Evolutionary conservation across 164 flowering plant genomes (phyloP).

Genomic region (Litsea cubeba): DNA sequence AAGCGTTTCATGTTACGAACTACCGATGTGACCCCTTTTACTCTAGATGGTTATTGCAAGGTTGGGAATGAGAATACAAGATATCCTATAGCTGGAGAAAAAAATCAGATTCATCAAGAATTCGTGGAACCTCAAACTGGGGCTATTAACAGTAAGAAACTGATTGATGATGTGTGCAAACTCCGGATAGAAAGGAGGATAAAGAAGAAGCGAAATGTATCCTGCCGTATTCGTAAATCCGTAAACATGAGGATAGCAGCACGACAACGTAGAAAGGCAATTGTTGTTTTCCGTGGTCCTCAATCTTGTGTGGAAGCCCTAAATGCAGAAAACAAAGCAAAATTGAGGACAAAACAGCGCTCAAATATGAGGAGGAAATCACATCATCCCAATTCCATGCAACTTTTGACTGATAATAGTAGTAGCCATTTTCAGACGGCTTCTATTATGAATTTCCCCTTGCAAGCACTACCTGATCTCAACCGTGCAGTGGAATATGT

Average conservation of each 20-base stretch:
- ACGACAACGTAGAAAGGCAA: constrained; percentile 8
- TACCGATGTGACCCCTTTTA: constrained; percentile 9
- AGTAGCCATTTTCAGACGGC: background rate
- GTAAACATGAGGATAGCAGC: constrained; percentile 27
- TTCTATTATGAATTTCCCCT: constrained; percentile 32
- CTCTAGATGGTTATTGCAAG: constrained; percentile 10
- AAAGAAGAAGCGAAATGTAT: constrained; percentile 37
- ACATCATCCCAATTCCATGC: constrained; percentile 10
- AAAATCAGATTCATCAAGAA: background rate
- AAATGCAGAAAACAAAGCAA: constrained; percentile 22
- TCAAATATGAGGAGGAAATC: constrained; percentile 22
- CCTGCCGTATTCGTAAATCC: constrained; percentile 23
- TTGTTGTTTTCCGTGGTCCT: constrained; percentile 12
- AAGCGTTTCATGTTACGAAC: constrained; percentile 17
- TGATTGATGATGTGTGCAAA: constrained; percentile 12
- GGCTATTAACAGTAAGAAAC: background rate
- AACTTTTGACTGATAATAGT: background rate
- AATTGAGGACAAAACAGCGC: constrained; percentile 34
- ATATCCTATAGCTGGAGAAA: background rate
- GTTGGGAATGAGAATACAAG: background rate
- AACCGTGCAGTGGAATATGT: constrained; percentile 36
- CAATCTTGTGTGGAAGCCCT: constrained; percentile 31
- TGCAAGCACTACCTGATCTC: constrained; percentile 14
- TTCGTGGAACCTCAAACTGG: background rate
- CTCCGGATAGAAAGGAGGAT: constrained; percentile 14